A percentile compares a stretch with the other conserved stretches of the same genome.
Evolutionary conservation across 1,139 yeast genomes (phyloP).

Genomic region (Suhomyces maxii): DNA sequence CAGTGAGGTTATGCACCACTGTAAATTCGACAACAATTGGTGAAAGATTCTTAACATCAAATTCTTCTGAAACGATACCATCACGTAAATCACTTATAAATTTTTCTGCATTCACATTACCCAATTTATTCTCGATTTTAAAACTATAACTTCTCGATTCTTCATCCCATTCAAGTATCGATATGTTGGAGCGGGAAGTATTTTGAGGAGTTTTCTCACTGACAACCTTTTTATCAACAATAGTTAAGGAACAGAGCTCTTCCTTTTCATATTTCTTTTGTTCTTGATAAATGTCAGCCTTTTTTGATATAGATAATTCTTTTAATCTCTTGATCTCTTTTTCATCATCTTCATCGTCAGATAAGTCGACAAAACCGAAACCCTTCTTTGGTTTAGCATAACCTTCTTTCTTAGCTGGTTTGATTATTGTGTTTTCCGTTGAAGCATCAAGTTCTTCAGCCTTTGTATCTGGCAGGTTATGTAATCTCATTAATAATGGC

Average conservation of each 20-base stretch:
- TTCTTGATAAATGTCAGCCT: not conserved
- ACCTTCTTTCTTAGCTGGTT: constrained; percentile 7
- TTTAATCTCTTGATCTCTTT: not conserved
- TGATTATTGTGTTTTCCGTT: not conserved
- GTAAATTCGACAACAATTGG: too few species aligned
- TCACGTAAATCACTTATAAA: not conserved
- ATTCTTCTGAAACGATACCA: not conserved
- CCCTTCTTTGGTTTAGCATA: constrained; percentile 37
- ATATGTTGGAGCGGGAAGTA: not conserved
- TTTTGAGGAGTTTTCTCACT: not conserved
- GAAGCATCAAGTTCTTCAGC: not conserved
- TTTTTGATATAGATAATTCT: not conserved
- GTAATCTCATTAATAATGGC: constrained; percentile 32
- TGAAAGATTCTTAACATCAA: not conserved
- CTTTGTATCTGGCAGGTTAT: not conserved
- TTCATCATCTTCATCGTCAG: constrained; percentile 17
- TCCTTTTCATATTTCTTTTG: not conserved
- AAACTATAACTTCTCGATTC: constrained; percentile 1
- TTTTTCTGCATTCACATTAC: not conserved
- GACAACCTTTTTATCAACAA: not conserved
- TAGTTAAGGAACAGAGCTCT: constrained; percentile 1
- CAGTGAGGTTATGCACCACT: not conserved
- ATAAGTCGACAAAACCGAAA: constrained; percentile 38
- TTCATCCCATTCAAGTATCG: not conserved
- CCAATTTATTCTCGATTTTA: not conserved